Evolutionary conservation across 2,329 filamentous ascomycete genomes (phyloP).

Genomic region (Ilyonectria robusta): DNA sequence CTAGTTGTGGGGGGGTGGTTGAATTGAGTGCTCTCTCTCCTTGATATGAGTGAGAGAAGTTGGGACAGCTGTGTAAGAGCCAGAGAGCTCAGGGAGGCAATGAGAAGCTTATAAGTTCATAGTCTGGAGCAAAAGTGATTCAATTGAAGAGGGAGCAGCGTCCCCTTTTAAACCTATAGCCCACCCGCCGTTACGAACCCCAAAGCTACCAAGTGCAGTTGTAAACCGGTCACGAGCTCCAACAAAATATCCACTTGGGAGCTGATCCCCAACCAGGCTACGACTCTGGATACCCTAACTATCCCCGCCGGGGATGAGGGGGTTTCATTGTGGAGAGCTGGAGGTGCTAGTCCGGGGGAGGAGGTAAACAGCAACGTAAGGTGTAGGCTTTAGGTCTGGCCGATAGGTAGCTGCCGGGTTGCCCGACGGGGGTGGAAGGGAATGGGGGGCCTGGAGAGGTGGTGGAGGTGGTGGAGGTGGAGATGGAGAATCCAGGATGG

Average conservation of each 20-base stretch:
- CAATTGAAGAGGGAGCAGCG: not conserved
- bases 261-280: conserved; percentile 8
- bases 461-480: conserved; percentile 1
- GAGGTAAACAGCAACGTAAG: not conserved
- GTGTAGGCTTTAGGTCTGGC: not conserved
- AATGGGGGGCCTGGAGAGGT: conserved; percentile 1
- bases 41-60: not conserved
- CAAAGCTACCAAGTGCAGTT: not conserved
- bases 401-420: not conserved
- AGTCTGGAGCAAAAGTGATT: not conserved
- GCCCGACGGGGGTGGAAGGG: not conserved
- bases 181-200: not conserved
- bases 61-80: not conserved
- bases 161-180: not conserved
- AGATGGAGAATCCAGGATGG: not conserved
- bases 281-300: not conserved
- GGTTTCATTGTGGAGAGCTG: conserved; percentile 15
- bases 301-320: conserved; percentile 11
- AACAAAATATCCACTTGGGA: conserved; percentile 4
- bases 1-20: conserved; percentile 1
- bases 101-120: not conserved
- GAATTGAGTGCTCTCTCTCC: not conserved
- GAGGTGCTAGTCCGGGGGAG: not conserved
- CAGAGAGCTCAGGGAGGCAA: not conserved
- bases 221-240: conserved; percentile 5